Base-by-base conservation (phyloP, 1,284 basidiomycete genomes). In the Cryptococcus sp. region DNA sequence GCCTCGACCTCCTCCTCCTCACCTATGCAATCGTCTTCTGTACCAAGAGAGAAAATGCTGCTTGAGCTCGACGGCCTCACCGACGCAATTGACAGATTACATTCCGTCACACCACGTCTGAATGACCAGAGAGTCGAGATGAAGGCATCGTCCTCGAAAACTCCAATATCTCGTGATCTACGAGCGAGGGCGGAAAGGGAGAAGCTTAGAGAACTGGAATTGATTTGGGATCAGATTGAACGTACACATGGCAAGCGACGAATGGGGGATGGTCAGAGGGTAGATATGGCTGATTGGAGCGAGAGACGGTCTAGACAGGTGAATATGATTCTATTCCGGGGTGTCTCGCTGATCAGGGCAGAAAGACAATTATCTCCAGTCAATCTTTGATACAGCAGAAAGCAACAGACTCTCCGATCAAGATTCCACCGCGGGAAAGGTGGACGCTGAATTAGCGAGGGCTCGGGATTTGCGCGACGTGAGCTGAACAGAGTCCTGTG, bases 101-200 rank as follows among this genome's bases (percentile, higher is more conserved):
- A 91, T 68, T 70, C 81, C 14, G 85, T 86, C 25, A 84, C 88
- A 1, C 91, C 91, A 0, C 89, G 91, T 69, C 73, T 93, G 39
- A 82, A 86, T 53, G 85, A 89, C 64, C 91, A 94, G 70, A 83
- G 91, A 1, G 88, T 88, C 11, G 88, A 91, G 66, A 79, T 91
- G 48, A 84, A 85, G 59, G n/a, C 78, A 79, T 21, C 76, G 80
- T 22, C 50, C 56, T 53, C 2, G 52, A 50, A 21, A 23, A 22
- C 31, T 14, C 25, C 43, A 19, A 32, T 37, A 11, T 23, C 41
- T 14, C 40, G 10, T 19, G 54, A 46, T 19, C 50, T 52, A 11
- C 46, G 48, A 45, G 52, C 44, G 16, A 48, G 52, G 28, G 39
- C 53, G 16, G 63, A 71, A 37, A 54, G 55, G 31, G 55, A 57